Evolutionary conservation across 2,329 filamentous ascomycete genomes (phyloP), one percentile per base, ranked within the genome.

Genomic region (Rugonectria rugulosa): DNA sequence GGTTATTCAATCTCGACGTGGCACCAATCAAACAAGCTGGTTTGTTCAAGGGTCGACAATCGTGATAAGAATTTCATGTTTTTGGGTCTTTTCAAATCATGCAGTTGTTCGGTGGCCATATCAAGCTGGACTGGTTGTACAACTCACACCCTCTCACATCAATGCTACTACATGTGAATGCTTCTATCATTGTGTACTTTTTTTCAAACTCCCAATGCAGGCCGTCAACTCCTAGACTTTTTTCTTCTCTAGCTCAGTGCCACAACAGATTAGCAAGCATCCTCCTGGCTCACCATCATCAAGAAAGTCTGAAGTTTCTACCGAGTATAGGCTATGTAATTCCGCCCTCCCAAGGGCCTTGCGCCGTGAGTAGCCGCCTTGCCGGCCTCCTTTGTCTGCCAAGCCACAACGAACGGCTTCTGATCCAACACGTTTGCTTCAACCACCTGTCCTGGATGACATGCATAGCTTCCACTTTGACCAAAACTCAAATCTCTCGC

Each of bases 351-450:
- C 42, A 23, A 15, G 29, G n/a, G 27, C 23, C 56, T 38, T 63
- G 56, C 59, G 62, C 59, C 64, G 62, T 60, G 32, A 54, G 59
- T 67, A 67, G 57, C 64, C 64, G 64, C 32, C 36, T 19, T n/a
- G n/a, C n/a, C n/a, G n/a, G n/a, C n/a, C n/a, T 12, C 49, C 56
- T 47, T 60, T 56, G 36, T 63, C 58, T 46, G 52, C 53, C 49
- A 37, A 41, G 17, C 27, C 29, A 34, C 34, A 47, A 20, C 14
- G 17, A 9, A 15, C 42, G 5, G 17, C 17, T 31, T 11, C 29
- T n/a, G 34, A 34, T 23, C 20, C 50, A 24, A 31, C 14, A 12
- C 6, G 14, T 15, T 19, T 26, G 27, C 41, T 34, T 41, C 37
- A 19, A 46, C 21, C 29, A 15, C 29, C 17, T 27, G 34, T 48